Percentiles rank a stretch among this genome's conserved stretches.
These are phyloP conservation scores for Aristolochia contorta DNA, from an alignment of 164 flowering plant genomes.

Conservation along the genomic window DNA sequence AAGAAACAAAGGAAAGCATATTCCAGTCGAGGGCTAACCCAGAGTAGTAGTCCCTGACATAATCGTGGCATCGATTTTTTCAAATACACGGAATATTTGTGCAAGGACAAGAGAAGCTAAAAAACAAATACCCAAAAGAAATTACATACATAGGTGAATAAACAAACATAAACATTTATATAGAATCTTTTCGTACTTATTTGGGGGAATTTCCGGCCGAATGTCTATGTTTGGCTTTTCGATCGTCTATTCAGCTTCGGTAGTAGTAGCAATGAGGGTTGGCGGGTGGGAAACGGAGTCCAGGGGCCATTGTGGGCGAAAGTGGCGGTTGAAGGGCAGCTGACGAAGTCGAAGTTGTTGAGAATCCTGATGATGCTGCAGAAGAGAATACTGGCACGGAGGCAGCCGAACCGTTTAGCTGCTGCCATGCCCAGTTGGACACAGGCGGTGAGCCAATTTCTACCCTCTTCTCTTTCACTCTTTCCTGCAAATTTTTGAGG, in stretches of 20 bases:
- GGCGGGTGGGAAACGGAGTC: slow-evolving; percentile 14
- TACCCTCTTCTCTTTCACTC: slow-evolving; percentile 16
- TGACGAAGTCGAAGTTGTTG: slow-evolving; percentile 24
- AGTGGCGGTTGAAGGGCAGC: slow-evolving; percentile 31
- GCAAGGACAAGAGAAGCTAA: too few species aligned
- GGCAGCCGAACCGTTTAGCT: slow-evolving; percentile 20
- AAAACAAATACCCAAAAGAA: too few species aligned
- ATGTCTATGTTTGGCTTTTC: too few species aligned
- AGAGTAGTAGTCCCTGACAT: too few species aligned
- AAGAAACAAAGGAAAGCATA: too few species aligned
- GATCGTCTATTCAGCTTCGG: slow-evolving; percentile 8
- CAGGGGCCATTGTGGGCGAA: slow-evolving; percentile 13
- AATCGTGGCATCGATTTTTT: too few species aligned
- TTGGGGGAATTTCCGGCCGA: too few species aligned
- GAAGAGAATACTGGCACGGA: slow-evolving; percentile 30
- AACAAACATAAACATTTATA: too few species aligned
- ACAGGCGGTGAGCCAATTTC: slow-evolving; percentile 17
- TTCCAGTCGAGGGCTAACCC: too few species aligned
- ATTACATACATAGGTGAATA: too few species aligned
- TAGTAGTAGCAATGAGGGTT: slow-evolving; percentile 15
- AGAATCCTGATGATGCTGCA: slow-evolving; percentile 99
- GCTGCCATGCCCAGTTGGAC: slow-evolving; percentile 46
- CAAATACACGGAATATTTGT: too few species aligned
- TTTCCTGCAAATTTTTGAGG: slow-evolving; percentile 22
- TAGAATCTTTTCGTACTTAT: too few species aligned